A percentile compares a stretch with the other conserved stretches of the same genome.
phyloP scores from a whole-genome alignment of 2,329 filamentous ascomycete species.

The Alternaria atra region DNA sequence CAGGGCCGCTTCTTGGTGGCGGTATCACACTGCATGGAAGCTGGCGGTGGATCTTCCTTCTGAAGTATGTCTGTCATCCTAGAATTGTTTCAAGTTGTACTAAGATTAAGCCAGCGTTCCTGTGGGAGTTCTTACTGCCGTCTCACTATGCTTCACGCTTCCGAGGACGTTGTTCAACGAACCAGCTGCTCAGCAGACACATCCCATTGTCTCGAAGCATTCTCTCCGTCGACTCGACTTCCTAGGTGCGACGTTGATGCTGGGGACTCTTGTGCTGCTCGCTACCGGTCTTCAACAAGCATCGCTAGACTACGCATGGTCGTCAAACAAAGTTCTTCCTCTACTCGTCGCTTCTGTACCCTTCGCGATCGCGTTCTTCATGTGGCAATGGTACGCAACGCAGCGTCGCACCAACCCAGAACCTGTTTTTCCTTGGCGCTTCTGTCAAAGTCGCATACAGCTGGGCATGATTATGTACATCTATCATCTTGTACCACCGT shows the following conservation, averaged over 20 bases:
- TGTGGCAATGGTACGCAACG: conserved; percentile 26
- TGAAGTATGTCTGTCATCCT: conserved; percentile 23
- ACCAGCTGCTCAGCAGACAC: conserved; percentile 5
- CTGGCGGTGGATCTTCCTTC: conserved; percentile 32
- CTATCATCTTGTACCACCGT: neutral
- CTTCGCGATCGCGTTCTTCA: conserved; percentile 24
- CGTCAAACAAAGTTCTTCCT: conserved; percentile 18
- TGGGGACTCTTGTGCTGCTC: conserved; percentile 23
- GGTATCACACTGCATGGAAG: conserved; percentile 10
- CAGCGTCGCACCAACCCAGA: conserved; percentile 10
- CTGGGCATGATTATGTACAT: conserved; percentile 19
- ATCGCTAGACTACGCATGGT: conserved; percentile 11
- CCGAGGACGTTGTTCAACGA: conserved; percentile 11
- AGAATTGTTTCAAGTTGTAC: neutral
- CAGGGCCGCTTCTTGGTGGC: conserved; percentile 25
- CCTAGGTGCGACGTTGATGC: conserved; percentile 22
- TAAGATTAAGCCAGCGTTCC: conserved; percentile 21
- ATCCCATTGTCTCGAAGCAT: neutral
- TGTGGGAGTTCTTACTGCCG: neutral
- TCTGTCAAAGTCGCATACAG: conserved; percentile 11
- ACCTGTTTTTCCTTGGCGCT: conserved; percentile 31
- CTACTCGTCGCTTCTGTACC: conserved; percentile 18
- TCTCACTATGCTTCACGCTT: conserved; percentile 8
- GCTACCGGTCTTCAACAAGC: conserved; percentile 30
- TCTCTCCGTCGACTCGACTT: conserved; percentile 18